A percentile compares a stretch with the other conserved stretches of the same genome.
These are phyloP conservation scores for Cryptococcus sp. DNA, from an alignment of 1,284 basidiomycete species.

Conservation along the genomic window DNA sequence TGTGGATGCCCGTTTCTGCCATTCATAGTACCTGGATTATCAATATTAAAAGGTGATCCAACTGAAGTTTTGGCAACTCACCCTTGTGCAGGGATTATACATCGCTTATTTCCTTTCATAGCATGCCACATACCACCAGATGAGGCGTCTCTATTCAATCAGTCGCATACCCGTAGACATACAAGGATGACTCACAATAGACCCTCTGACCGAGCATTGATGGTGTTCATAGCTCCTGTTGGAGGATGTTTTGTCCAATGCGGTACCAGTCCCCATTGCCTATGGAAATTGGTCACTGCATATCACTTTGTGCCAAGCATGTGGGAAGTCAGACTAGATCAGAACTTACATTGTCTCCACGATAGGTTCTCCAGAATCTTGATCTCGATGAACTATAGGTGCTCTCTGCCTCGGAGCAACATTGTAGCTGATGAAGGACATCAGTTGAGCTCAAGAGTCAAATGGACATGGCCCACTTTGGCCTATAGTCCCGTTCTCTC, in stretches of 20 bases:
- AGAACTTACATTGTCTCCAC: slow-evolving; percentile 40
- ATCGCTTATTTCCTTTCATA: slow-evolving; percentile 72
- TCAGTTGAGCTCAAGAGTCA: not conserved
- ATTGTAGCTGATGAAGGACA: slow-evolving; percentile 30
- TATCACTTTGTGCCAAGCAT: not conserved
- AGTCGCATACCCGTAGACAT: not conserved
- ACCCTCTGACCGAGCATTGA: slow-evolving; percentile 82
- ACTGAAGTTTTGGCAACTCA: slow-evolving; percentile 41
- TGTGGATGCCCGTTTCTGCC: slow-evolving; percentile 73
- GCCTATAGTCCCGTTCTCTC: slow-evolving; percentile 31
- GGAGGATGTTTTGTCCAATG: slow-evolving; percentile 69
- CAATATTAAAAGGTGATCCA: slow-evolving; percentile 13
- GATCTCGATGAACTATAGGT: slow-evolving; percentile 34
- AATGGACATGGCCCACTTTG: slow-evolving; percentile 17
- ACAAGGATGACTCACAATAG: slow-evolving; percentile 58
- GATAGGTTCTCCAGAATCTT: slow-evolving; percentile 46
- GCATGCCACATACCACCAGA: slow-evolving; percentile 70
- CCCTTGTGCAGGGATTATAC: slow-evolving; percentile 75
- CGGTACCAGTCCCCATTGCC: slow-evolving; percentile 89
- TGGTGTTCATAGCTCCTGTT: slow-evolving; percentile 70
- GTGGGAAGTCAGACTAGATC: no score
- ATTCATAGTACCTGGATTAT: slow-evolving; percentile 74
- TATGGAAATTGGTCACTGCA: slow-evolving; percentile 31
- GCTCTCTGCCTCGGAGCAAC: slow-evolving; percentile 39
- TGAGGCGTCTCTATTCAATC: slow-evolving; percentile 30